Evolutionary conservation across 2,329 filamentous ascomycete species (phyloP), one percentile per base, ranked within the genome.

Genomic region (Teratosphaeria epicoccoides): DNA sequence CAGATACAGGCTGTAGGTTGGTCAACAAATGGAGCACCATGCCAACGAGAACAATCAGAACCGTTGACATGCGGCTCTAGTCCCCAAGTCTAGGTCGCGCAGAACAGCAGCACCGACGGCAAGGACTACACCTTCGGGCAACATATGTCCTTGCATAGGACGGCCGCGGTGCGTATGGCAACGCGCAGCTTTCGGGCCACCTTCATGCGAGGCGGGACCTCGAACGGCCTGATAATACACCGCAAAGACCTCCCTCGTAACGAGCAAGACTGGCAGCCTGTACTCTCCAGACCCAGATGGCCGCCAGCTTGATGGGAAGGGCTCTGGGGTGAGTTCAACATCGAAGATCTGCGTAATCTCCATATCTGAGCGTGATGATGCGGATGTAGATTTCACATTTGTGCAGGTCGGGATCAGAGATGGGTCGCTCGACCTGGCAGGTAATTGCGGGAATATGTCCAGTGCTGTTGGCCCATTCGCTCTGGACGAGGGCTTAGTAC

Each of bases 401-500:
- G 78, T 84, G 1, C 80, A 83, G 37, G 71, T 88, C 6, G 84
- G 84, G 2, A 77, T 88, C 50, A 76, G 77, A 49, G 75, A 83
- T 58, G 70, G 71, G 4, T 68, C 71, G 26, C 73, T 88, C 2
- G 84, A 88, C 60, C 76, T 80, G 60, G 80, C 81, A 0, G 81
- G 83, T 23, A 88, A 87, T 59, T 88, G 84, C 63, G 85, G 85
- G n/a, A 88, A 88, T 64, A 84, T 88, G 82, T 80, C 74, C 5
- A 75, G 78, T 40, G 76, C 80, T 0, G 76, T 88, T 45, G 85
- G 84, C 0, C 84, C 85, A 0, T 83, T 79, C 61, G 81, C 80
- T 2, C 70, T 82, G 63, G 69, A 87, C 68, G 66, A 73, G 23
- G 72, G 76, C 2, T 55, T 84, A 1, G 67, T 80, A 52, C 68